Base-by-base conservation (phyloP, 495 filamentous ascomycete genomes). In the Melanomma pulvis-pyrius region DNA sequence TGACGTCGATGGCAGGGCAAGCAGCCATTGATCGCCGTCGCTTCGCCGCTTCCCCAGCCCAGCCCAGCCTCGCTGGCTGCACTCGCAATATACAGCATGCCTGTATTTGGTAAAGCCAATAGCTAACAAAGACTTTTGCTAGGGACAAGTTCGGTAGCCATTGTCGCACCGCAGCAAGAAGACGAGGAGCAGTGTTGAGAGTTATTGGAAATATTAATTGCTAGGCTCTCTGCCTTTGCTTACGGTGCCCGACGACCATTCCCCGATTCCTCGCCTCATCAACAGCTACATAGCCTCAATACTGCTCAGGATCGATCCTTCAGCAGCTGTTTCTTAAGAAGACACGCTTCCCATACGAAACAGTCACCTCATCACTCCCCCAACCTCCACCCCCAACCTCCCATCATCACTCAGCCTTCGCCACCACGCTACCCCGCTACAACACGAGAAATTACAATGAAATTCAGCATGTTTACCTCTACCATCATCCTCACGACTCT, bases 401-500 rank as follows among this genome's bases (percentile, higher is more conserved):
- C 25, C 48, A 50, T 26, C 7, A 25, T 50, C 2, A 9, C 8
- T 6, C 9, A 24, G 7, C 15, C 7, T 11, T 24, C 7, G n/a
- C 48, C 48, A 50, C 21, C 19, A 25, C 25, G 15, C 48, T 28
- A 25, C 25, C 21, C 7, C 53, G 24, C 15, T 15, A 57, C 17
- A 24, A 36, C 34, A 44, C 39, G 39, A 44, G 5, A 6, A n/a
- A 22, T 24, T 21, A 39, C n/a, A 47, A 46, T 22, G 29, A 25
- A 11, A 61, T 36, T 51, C 51, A 49, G 47, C 1, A 67, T 67
- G 63, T 9, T 67, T 53, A 22, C 30, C 26, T 53, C 58, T 21
- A 65, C 48, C 28, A 12, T 61, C 54, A 25, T 68, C 57, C 49
- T 75, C 51, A 21, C 66, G 28, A 26, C 53, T 48, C 50, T 75